Base-by-base conservation (phyloP, 2,329 filamentous ascomycete species). In the Pyrenochaeta sp. region DNA sequence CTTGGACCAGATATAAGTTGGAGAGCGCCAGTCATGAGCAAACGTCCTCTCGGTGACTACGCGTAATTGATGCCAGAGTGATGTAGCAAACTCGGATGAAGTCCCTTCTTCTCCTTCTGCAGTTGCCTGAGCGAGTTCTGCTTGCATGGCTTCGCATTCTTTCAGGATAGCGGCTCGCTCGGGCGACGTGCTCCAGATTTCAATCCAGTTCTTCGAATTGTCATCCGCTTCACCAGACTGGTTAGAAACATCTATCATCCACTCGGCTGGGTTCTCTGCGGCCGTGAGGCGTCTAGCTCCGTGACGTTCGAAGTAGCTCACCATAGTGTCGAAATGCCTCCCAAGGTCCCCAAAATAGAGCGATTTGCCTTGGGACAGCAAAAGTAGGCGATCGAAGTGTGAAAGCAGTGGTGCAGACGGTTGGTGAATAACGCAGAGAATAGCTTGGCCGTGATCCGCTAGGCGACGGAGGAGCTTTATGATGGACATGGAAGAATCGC, bases 1-100 rank as follows among this genome's bases (percentile, higher is more conserved):
- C 81, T 95, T 95, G 68, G 90, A 88, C 80, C 93, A 94, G 75
- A 96, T 92, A 80, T 95, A 95, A 3, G 87, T 85, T 0, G 92
- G 92, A 0, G 89, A 93, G 53, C 92, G 89, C 91, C 92, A 95
- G 47, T 39, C 34, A 19, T 50, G 47, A 24, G 8, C 6, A 10
- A 9, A 50, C 8, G 47, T 25, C 19, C 47, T 39, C 36, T 28
- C 25, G 10, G 86, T 83, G 56, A 91, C 89, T 69, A 88, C 82
- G 55, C 76, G 79, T 36, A 92, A 78, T 76, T 96, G 92, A 2
- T 80, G 69, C 44, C 65, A 70, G 72, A 93, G 91, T 0, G 89
- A 85, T 7, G 90, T 90, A 2, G 91, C 91, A 59, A 94, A 95
- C 6, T 85, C 79, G 15, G 34, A 30, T n/a, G 47, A 50, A 3